Percentiles rank a stretch among this genome's conserved stretches.
Evolutionary conservation across 805 yeast genomes (phyloP).

Genomic region (Priceomyces carsonii): DNA sequence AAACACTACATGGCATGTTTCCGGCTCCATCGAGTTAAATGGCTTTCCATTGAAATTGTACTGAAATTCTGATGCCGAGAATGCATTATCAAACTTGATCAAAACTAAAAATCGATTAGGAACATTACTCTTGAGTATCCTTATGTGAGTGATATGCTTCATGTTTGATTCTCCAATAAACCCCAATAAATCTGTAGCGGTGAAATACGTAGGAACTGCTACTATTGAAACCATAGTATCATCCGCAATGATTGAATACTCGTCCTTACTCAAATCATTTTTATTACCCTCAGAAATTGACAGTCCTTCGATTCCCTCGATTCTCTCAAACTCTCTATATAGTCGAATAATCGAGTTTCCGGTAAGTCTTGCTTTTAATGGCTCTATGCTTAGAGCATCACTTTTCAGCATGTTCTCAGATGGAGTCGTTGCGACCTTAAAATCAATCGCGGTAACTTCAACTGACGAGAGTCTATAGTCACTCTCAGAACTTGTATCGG

Average conservation of each 20-base stretch:
- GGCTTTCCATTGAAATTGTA: slow-evolving; percentile 66
- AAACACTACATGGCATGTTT: slow-evolving; percentile 73
- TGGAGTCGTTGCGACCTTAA: slow-evolving; percentile 10
- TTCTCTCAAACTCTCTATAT: slow-evolving; percentile 53
- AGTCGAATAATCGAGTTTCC: slow-evolving; percentile 77
- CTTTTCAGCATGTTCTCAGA: slow-evolving; percentile 12
- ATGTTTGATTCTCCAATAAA: slow-evolving; percentile 68
- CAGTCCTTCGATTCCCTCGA: slow-evolving; percentile 13
- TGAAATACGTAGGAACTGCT: slow-evolving; percentile 86
- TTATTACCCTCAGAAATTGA: not conserved
- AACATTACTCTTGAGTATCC: slow-evolving; percentile 66
- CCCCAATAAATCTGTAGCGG: slow-evolving; percentile 80
- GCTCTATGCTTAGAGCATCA: slow-evolving; percentile 34
- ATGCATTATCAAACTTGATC: slow-evolving; percentile 64
- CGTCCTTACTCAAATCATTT: slow-evolving; percentile 5
- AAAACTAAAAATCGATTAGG: slow-evolving; percentile 75
- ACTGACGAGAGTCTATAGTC: slow-evolving; percentile 37
- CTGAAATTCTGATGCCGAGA: slow-evolving; percentile 64
- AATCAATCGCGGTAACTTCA: slow-evolving; percentile 27
- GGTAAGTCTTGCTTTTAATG: slow-evolving; percentile 60
- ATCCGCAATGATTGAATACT: slow-evolving; percentile 40
- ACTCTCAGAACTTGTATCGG: slow-evolving; percentile 2
- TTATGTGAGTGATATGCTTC: slow-evolving; percentile 62
- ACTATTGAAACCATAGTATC: slow-evolving; percentile 73
- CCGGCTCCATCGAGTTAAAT: slow-evolving; percentile 89